Conservation (phyloP, 495 filamentous ascomycete species). For the Neurospora tetraspora region DNA sequence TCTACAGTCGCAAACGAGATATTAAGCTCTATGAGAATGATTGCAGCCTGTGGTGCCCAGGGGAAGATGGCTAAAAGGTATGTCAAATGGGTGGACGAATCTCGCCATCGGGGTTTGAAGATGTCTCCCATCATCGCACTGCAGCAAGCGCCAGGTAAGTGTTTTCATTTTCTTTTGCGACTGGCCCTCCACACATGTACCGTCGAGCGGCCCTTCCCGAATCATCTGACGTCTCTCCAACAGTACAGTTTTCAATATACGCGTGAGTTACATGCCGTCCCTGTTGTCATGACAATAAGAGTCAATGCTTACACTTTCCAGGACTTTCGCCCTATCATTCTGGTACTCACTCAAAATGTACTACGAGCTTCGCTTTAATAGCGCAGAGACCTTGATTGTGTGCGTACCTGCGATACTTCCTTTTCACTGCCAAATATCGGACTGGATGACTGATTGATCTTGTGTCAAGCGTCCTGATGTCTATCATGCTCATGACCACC, state of each 20-base stretch:
- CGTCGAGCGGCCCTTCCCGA: background rate
- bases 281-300: background rate
- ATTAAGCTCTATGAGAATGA: conserved; percentile 46
- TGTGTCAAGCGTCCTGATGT: conserved; percentile 42
- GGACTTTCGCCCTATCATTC: conserved; percentile 37
- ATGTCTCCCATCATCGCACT: conserved; percentile 38
- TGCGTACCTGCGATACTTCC: conserved; percentile 18
- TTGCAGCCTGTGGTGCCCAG: conserved; percentile 55
- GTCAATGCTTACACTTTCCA: conserved; percentile 7
- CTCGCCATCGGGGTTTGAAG: conserved; percentile 42
- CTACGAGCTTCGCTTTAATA: conserved; percentile 14
- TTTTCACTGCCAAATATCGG: background rate
- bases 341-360: conserved; percentile 32
- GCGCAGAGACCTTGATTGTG: conserved; percentile 38
- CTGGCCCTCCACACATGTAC: background rate
- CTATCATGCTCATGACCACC: conserved; percentile 46
- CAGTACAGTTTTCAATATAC: conserved; percentile 36
- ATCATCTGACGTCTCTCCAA: conserved; percentile 4
- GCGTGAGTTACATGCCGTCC: conserved; percentile 17
- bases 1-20: conserved; percentile 51
- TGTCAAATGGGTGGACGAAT: conserved; percentile 45
- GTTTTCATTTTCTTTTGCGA: background rate
- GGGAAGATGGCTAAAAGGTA: conserved; percentile 43
- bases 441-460: background rate
- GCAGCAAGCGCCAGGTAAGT: conserved; percentile 34